Evolutionary conservation across 352 stramenopile species (phyloP).

Genomic region (Pythium dissotocum): DNA sequence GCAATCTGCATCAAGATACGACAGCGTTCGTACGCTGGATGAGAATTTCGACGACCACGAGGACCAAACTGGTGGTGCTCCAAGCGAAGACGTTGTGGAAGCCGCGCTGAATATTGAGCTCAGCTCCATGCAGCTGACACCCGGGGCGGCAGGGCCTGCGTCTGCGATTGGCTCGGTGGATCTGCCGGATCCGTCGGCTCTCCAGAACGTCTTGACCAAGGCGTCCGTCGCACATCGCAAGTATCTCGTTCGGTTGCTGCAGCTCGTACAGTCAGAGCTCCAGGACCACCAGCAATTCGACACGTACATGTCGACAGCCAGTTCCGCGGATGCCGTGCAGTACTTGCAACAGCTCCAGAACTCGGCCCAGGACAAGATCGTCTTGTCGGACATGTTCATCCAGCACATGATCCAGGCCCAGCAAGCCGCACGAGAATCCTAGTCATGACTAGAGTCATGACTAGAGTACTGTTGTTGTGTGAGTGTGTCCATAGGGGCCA

Average conservation of each 20-base stretch:
- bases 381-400: conserved; percentile 85
- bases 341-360: conserved; percentile 88
- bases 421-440: conserved; percentile 72
- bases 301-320: conserved; percentile 70
- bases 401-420: conserved; percentile 84
- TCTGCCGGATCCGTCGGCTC: conserved; percentile 49
- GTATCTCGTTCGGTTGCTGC: conserved; percentile 69
- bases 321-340: conserved; percentile 80
- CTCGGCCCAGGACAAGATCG: conserved; percentile 84
- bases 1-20: not conserved
- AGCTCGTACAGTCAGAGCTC: conserved; percentile 66
- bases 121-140: conserved; percentile 23
- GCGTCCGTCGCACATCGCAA: conserved; percentile 67
- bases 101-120: conserved; percentile 28
- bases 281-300: conserved; percentile 80
- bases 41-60: conserved; percentile 17
- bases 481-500: not conserved
- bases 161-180: conserved; percentile 33
- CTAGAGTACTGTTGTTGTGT: not conserved
- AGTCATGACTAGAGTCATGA: not conserved
- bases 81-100: conserved; percentile 37
- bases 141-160: conserved; percentile 26
- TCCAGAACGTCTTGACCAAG: conserved; percentile 60
- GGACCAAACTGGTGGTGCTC: conserved; percentile 16
- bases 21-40: conserved; percentile 15